A percentile compares a stretch with the other conserved stretches of the same genome.
These are phyloP conservation scores for Stephania cephalantha DNA, from an alignment of 164 flowering plant genomes.

Conservation along the genomic window DNA sequence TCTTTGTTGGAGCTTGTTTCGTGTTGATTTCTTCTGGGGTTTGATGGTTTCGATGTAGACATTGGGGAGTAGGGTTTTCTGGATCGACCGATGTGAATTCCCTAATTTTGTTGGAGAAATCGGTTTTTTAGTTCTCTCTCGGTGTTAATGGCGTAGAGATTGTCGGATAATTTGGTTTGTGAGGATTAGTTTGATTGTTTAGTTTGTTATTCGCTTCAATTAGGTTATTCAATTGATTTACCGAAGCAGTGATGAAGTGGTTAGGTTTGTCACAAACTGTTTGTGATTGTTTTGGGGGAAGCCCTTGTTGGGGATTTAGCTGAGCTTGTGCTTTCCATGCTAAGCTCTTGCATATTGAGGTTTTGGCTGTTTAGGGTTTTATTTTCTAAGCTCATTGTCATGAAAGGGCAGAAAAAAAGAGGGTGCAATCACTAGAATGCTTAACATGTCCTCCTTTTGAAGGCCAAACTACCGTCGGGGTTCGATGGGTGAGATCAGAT, in stretches of 20 bases:
- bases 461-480: too few relatives aligned
- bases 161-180: background rate
- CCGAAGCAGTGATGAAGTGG: background rate
- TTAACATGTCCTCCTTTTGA: too few relatives aligned
- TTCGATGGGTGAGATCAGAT: slow-evolving; percentile 9
- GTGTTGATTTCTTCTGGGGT: background rate
- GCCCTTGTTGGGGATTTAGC: background rate
- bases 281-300: background rate
- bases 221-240: background rate
- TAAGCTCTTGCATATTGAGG: background rate
- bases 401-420: background rate
- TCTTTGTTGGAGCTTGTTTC: too few relatives aligned
- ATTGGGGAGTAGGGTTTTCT: background rate
- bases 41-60: background rate
- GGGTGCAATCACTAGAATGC: background rate
- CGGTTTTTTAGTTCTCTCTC: background rate
- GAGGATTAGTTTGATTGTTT: background rate
- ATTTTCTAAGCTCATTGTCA: background rate
- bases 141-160: background rate
- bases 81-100: too few relatives aligned
- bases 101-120: background rate
- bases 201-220: background rate
- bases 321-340: too few relatives aligned
- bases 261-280: too few relatives aligned
- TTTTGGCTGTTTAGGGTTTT: too few relatives aligned